Conservation (phyloP, 148 eudicot species). For the Amaranthus palmeri region DNA sequence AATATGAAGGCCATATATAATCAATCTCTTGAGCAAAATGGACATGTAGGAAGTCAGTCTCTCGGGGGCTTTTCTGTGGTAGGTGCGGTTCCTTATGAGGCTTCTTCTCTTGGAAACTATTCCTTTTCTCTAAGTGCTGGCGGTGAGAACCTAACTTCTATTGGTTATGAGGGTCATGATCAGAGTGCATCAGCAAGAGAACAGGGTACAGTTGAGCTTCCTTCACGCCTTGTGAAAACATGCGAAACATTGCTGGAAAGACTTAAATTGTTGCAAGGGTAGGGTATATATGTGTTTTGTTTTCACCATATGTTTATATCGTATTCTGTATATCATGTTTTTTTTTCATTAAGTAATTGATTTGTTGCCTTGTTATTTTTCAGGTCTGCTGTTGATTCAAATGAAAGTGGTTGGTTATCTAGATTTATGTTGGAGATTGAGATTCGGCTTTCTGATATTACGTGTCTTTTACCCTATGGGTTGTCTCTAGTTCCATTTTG, state of each 20-base stretch:
- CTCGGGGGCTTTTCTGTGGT: constrained; percentile 19
- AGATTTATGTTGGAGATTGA: constrained; percentile 59
- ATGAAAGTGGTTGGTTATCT: constrained; percentile 38
- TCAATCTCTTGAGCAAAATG: constrained; percentile 25
- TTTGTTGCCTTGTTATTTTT: constrained; percentile 17
- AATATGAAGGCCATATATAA: constrained; percentile 18
- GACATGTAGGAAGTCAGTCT: constrained; percentile 25
- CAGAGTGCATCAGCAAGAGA: constrained; percentile 25
- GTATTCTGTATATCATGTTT: not conserved
- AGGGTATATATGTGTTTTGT: constrained; percentile 13
- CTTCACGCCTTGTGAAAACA: constrained; percentile 42
- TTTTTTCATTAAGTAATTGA: not conserved
- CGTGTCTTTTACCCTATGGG: constrained; percentile 58
- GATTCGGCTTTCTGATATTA: constrained; percentile 74
- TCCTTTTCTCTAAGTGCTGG: constrained; percentile 19
- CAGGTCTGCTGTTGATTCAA: constrained; percentile 37
- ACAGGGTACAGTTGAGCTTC: constrained; percentile 34
- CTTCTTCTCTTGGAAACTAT: constrained; percentile 22
- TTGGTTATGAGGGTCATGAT: constrained; percentile 25
- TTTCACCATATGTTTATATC: not conserved
- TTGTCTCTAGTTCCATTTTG: constrained; percentile 76
- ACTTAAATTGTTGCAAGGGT: constrained; percentile 55
- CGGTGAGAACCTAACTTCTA: constrained; percentile 17
- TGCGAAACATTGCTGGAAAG: constrained; percentile 66
- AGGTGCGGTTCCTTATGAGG: constrained; percentile 25